These are phyloP conservation scores for Rhododendron mucronatum DNA, from an alignment of 148 eudicot species.

Conservation along the genomic window DNA sequence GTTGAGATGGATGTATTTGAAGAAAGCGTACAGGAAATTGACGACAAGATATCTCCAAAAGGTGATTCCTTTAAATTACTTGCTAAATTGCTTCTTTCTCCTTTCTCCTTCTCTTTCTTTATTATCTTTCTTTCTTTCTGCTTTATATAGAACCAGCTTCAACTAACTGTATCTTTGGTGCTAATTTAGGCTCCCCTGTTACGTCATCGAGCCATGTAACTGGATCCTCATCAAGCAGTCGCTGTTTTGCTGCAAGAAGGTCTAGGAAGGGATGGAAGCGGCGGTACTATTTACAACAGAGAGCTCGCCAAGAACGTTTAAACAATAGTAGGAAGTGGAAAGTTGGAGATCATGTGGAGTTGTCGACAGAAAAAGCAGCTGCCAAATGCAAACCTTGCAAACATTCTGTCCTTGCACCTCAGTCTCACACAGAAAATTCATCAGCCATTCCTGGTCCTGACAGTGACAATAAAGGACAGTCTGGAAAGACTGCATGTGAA, in stretches of 20 bases:
- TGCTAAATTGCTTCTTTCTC: not conserved
- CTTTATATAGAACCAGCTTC: not conserved
- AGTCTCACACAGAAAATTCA: constrained; percentile 25
- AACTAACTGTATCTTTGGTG: not conserved
- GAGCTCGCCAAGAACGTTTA: constrained; percentile 79
- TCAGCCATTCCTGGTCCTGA: constrained; percentile 28
- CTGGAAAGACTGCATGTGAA: constrained; percentile 25
- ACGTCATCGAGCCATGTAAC: constrained; percentile 37
- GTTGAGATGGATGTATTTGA: constrained; percentile 93
- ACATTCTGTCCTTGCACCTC: constrained; percentile 24
- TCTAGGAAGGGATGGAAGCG: constrained; percentile 73
- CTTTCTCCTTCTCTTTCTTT: not conserved
- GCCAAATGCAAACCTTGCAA: constrained; percentile 43
- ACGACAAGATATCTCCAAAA: constrained; percentile 32
- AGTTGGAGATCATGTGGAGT: constrained; percentile 33
- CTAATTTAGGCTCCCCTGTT: constrained; percentile 40
- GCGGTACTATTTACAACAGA: constrained; percentile 63
- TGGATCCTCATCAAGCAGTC: constrained; percentile 53
- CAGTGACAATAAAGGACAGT: constrained; percentile 21
- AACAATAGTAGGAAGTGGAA: constrained; percentile 70
- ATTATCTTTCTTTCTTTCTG: not conserved
- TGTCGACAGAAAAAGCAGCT: constrained; percentile 26
- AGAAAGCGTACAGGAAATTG: constrained; percentile 35
- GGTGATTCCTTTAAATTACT: constrained; percentile 23
- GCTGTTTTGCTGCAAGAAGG: constrained; percentile 47